Evolutionary conservation across 148 eudicot genomes (phyloP).

Genomic region (Bassia scoparia): DNA sequence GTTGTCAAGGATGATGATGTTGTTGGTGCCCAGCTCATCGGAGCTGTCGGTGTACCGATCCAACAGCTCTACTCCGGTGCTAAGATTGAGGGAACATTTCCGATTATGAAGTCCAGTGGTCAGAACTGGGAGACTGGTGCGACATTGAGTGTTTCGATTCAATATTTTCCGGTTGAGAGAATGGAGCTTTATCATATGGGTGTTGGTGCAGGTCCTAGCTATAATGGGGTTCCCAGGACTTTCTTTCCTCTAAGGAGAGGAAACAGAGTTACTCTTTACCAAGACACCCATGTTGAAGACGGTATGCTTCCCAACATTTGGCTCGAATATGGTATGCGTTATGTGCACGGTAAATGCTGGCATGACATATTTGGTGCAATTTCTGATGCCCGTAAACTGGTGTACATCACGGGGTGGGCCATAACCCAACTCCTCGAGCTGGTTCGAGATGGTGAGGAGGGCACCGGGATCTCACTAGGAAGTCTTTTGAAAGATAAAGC

Average conservation of each 20-base stretch:
- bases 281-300: conserved; percentile 78
- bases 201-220: conserved; percentile 49
- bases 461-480: conserved; percentile 43
- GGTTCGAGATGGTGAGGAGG: conserved; percentile 45
- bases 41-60: conserved; percentile 56
- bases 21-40: conserved; percentile 66
- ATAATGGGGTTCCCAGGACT: conserved; percentile 72
- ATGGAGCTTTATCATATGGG: conserved; percentile 49
- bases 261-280: conserved; percentile 75
- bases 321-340: conserved; percentile 47
- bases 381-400: conserved; percentile 55
- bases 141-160: conserved; percentile 51
- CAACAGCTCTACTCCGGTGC: conserved; percentile 41
- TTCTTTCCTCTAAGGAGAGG: conserved; percentile 79
- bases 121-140: conserved; percentile 55
- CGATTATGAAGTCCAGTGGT: conserved; percentile 43
- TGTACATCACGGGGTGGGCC: conserved; percentile 92
- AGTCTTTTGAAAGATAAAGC: conserved; percentile 67
- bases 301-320: conserved; percentile 53
- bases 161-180: conserved; percentile 54
- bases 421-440: conserved; percentile 59
- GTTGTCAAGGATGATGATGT: conserved; percentile 64
- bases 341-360: conserved; percentile 78
- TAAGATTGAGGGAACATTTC: conserved; percentile 54
- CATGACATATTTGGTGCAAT: conserved; percentile 66